Evolutionary conservation across 345 rosid species (phyloP), one percentile per base, ranked within the genome.

Genomic region (Turritis glabra): DNA sequence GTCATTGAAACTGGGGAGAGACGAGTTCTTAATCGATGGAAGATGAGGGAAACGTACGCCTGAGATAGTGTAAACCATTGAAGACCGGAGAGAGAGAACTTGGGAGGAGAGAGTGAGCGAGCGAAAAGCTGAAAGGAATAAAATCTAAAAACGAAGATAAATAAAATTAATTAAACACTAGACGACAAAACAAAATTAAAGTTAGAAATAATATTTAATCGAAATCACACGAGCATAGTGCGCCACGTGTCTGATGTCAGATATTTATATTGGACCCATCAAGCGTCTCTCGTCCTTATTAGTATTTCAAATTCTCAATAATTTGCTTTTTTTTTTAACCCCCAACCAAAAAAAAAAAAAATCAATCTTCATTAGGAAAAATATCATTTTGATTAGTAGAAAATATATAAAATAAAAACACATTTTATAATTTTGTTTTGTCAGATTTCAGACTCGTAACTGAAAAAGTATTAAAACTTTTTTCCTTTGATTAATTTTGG

Each of bases 51-150:
- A 79, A 19, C 87, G 87, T 38, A 81, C 78, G 53, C 93, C 90
- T 14, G 95, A 74, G 6, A 85, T 30, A 2, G 96, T 64, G 66
- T 82, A 83, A 66, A 79, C 90, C 98, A 91, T 91, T 37, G 71
- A 27, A 7, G 46, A 66, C 25, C 19, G 37, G 55, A 23, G 25
- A 41, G 11, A 18, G 40, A 63, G 67, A 32, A 18, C 32, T 33
- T 9, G 29, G 40, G 68, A 46, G 1, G 12, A 47, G 25, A 26
- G 74, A 43, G 51, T 38, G 66, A 22, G 7, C 46, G 26, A 70
- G 56, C 58, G 59, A 65, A 70, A 69, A 10, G 38, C 51, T 46
- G 15, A 11, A 19, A 27, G 19, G 57, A 40, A 23, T 57, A 25
- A 51, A 77, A 82, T 61, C 82, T 62, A 17, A 48, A 55, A 19